Conservation (phyloP, 2,329 filamentous ascomycete species). For the Ophiostoma ulmi region DNA sequence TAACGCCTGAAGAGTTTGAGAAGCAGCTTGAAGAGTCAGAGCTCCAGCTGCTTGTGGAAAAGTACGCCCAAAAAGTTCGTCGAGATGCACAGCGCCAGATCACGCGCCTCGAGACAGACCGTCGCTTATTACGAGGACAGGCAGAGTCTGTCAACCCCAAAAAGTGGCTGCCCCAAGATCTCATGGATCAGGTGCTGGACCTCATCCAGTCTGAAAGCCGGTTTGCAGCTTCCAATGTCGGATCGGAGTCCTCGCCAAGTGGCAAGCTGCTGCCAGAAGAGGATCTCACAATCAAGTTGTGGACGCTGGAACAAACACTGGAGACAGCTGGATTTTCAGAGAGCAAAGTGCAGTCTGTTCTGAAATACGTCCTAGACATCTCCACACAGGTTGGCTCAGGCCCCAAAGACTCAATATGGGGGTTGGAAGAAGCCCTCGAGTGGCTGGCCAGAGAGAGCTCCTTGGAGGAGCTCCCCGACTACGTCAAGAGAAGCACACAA, state of each 20-base stretch:
- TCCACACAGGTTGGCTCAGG: slow-evolving; percentile 55
- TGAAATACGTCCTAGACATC: slow-evolving; percentile 63
- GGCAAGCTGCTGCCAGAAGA: slow-evolving; percentile 64
- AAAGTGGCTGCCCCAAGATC: slow-evolving; percentile 75
- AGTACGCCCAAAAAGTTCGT: slow-evolving; percentile 70
- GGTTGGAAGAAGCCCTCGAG: slow-evolving; percentile 79
- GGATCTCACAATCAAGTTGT: slow-evolving; percentile 71
- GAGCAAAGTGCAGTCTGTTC: slow-evolving; percentile 55
- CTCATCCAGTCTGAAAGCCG: slow-evolving; percentile 63
- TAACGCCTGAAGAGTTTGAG: slow-evolving; percentile 86
- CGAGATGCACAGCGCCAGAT: slow-evolving; percentile 74
- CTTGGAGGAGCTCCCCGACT: slow-evolving; percentile 64
- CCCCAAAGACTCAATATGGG: slow-evolving; percentile 68
- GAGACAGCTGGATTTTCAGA: slow-evolving; percentile 62
- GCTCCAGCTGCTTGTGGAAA: slow-evolving; percentile 81
- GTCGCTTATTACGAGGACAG: slow-evolving; percentile 72
- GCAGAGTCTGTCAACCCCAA: slow-evolving; percentile 65
- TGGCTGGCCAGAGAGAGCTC: slow-evolving; percentile 80
- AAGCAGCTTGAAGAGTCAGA: slow-evolving; percentile 85
- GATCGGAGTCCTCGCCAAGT: slow-evolving; percentile 41
- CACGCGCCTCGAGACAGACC: slow-evolving; percentile 75
- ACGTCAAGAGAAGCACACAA: slow-evolving; percentile 48
- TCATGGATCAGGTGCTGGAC: slow-evolving; percentile 71
- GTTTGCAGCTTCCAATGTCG: slow-evolving; percentile 49
- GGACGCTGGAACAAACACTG: slow-evolving; percentile 75